Conservation (phyloP, 805 yeast species). For the Wickerhamomyces subpelliculosus region DNA sequence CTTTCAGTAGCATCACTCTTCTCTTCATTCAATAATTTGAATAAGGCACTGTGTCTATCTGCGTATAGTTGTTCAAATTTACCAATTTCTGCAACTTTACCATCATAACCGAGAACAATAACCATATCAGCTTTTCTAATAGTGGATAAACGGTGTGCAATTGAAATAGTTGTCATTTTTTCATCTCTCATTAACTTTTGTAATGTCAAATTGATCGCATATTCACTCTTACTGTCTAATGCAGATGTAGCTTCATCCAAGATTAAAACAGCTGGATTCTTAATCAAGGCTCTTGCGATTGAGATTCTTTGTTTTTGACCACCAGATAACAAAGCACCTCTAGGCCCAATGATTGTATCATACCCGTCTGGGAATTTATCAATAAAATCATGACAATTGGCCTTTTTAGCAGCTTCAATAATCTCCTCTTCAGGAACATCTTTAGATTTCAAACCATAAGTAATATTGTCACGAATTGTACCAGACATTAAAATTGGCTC, state of each 20-base stretch:
- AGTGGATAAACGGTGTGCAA: constrained; percentile 91
- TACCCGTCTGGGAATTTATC: constrained; percentile 55
- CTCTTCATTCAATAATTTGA: constrained; percentile 31
- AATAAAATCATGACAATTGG: constrained; percentile 56
- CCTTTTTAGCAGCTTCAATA: constrained; percentile 38
- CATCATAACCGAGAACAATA: constrained; percentile 76
- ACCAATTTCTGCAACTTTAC: constrained; percentile 76
- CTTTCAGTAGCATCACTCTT: constrained; percentile 8
- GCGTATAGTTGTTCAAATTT: constrained; percentile 49
- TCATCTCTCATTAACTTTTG: constrained; percentile 52
- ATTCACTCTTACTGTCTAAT: constrained; percentile 64
- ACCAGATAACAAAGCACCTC: constrained; percentile 67
- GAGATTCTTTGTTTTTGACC: constrained; percentile 90
- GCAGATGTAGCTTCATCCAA: constrained; percentile 92
- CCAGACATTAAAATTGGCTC: constrained; percentile 75
- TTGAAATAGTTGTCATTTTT: constrained; percentile 73
- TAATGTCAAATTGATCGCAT: constrained; percentile 77
- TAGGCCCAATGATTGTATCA: constrained; percentile 62
- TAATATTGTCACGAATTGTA: constrained; percentile 67
- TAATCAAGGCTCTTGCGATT: constrained; percentile 75
- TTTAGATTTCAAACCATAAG: constrained; percentile 47
- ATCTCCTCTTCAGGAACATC: constrained; percentile 46
- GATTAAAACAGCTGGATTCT: constrained; percentile 64
- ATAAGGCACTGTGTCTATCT: constrained; percentile 34
- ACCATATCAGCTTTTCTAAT: constrained; percentile 80